Evolutionary conservation across 441 rosid species (phyloP).

Genomic region (Flueggea neowawraea): DNA sequence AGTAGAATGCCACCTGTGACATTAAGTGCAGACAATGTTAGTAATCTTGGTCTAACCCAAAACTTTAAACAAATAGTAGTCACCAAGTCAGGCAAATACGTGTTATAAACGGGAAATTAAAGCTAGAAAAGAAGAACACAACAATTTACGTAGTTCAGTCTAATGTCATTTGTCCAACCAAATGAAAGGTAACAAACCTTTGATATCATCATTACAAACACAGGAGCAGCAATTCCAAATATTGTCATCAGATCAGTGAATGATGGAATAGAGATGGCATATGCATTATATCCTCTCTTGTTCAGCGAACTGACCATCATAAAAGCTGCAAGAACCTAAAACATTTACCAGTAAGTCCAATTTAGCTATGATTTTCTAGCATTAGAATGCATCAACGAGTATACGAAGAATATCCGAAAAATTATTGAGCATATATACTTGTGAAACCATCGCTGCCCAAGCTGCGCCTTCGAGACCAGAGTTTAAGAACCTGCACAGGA

Average conservation of each 20-base stretch:
- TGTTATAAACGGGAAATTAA: too few species aligned
- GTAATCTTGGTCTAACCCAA: too few species aligned
- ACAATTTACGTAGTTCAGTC: background rate
- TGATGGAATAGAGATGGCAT: constrained; percentile 61
- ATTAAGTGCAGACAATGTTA: constrained; percentile 7
- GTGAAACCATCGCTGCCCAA: constrained; percentile 97
- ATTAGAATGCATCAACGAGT: background rate
- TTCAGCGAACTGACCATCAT: constrained; percentile 88
- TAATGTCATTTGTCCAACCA: too few species aligned
- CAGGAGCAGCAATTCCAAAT: constrained; percentile 80
- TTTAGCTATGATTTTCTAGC: background rate
- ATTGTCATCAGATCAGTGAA: constrained; percentile 48
- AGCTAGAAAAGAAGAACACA: background rate
- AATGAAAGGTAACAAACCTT: constrained; percentile 39
- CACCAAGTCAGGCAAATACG: too few species aligned
- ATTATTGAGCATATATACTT: constrained; percentile 34
- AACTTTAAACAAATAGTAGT: too few species aligned
- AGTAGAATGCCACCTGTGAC: constrained; percentile 73
- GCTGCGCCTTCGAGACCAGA: constrained; percentile 96
- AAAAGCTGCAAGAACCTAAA: constrained; percentile 79
- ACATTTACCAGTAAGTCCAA: constrained; percentile 1
- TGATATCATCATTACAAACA: constrained; percentile 61
- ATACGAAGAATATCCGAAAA: background rate
- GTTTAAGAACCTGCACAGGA: constrained; percentile 72
- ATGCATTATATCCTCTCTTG: constrained; percentile 75